Evolutionary conservation across 495 filamentous ascomycete species (phyloP).

Genomic region (Venustampulla echinocandica): DNA sequence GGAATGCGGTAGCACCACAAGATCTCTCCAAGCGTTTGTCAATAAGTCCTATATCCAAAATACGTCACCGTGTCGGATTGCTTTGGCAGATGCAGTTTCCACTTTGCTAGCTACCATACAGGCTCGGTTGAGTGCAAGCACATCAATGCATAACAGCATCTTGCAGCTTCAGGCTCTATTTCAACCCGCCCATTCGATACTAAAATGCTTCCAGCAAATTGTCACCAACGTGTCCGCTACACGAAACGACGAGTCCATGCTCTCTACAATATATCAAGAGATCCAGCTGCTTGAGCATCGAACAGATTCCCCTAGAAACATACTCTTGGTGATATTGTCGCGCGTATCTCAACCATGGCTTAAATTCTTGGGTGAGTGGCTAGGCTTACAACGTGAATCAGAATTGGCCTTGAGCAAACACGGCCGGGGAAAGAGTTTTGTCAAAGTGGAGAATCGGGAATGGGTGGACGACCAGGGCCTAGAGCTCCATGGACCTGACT

Average conservation of each 20-base stretch:
- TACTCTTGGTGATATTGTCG: slow-evolving; percentile 58
- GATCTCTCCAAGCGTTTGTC: slow-evolving; percentile 44
- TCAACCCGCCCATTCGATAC: slow-evolving; percentile 49
- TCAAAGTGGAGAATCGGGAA: slow-evolving; percentile 49
- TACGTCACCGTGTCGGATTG: slow-evolving; percentile 44
- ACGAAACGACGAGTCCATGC: slow-evolving; percentile 55
- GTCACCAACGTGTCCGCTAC: slow-evolving; percentile 44
- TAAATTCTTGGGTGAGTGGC: slow-evolving; percentile 63
- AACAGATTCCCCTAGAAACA: slow-evolving; percentile 48
- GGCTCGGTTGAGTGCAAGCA: slow-evolving; percentile 39
- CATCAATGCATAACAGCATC: slow-evolving; percentile 37
- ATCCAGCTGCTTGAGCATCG: slow-evolving; percentile 56
- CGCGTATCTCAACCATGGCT: slow-evolving; percentile 64
- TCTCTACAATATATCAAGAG: slow-evolving; percentile 57
- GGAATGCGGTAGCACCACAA: slow-evolving; percentile 49
- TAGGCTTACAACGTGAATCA: slow-evolving; percentile 56
- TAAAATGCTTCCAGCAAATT: slow-evolving; percentile 53
- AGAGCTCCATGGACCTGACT: slow-evolving; percentile 46
- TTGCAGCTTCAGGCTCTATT: slow-evolving; percentile 66
- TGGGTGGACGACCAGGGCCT: slow-evolving; percentile 46
- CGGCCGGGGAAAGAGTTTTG: slow-evolving; percentile 44
- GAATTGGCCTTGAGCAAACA: slow-evolving; percentile 38
- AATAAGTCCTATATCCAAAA: slow-evolving; percentile 34
- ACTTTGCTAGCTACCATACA: slow-evolving; percentile 47
- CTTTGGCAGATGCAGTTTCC: slow-evolving; percentile 52